Base-by-base conservation (phyloP, 352 stramenopile species). In the Globisporangium uncinulatum region DNA sequence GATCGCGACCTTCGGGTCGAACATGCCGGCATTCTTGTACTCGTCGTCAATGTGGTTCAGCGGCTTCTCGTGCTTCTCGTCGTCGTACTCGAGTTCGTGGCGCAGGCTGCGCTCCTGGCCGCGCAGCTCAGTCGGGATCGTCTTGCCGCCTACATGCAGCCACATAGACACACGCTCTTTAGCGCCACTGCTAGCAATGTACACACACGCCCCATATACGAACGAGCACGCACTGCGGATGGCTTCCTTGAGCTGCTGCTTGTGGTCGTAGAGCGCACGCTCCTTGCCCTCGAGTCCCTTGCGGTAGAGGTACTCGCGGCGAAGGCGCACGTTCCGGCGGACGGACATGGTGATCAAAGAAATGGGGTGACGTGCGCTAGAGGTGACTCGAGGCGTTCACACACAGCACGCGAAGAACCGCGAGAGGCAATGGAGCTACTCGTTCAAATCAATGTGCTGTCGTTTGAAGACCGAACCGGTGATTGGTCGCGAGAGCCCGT, bases 301-400 rank as follows among this genome's bases (percentile, higher is more conserved):
- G 70, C 96, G 87, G 74, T 99, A 99, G 59, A 99, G 77, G 70
- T 99, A 99, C 76, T 99, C 97, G 64, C 98, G 95, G 47, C 97
- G 96, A 29, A 99, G 76, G 70, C 97, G 95, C 45, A 99, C 96
- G 62, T 99, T 96, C 46, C 97, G 76, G 51, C 89, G 85, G 47
- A 97, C 83, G 48, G 86, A 95, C 86, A 95, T 95, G 54, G n/a
- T 54, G 41, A 2, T 15, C 45, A 7, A 6, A 17, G n/a, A n/a
- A 7, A 29, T 39, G 2, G 6, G 34, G 34, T 2, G 34, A 39
- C 7, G 6, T 39, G 34, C 34, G 34, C 34, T 39, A 6, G 34
- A 13, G 34, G 34, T 39, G 34, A 13, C 34, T 39, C 7, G 10
- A 39, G 34, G 34, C 34, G 34, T 39, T 39, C 34, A 39, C 34